A percentile compares a stretch with the other conserved stretches of the same genome.
Evolutionary conservation across 2,329 filamentous ascomycete genomes (phyloP).

Genomic region (Onygenales sp.): DNA sequence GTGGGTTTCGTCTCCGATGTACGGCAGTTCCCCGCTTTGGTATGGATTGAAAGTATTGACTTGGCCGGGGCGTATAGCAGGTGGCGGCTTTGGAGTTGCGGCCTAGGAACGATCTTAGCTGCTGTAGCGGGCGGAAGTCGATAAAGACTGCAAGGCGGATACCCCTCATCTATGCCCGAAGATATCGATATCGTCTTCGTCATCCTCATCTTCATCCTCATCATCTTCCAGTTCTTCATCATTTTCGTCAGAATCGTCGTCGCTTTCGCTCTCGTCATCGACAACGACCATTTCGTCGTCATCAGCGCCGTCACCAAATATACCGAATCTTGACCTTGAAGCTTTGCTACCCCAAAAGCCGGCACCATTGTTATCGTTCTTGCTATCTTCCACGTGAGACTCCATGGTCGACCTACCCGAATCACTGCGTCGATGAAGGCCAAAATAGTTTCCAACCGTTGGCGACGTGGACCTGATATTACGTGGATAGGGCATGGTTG

Average conservation of each 20-base stretch:
- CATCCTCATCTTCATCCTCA: conserved; percentile 31
- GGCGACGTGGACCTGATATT: conserved; percentile 31
- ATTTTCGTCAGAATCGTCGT: conserved; percentile 34
- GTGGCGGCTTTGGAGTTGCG: too few relatives aligned
- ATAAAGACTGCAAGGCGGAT: neutral
- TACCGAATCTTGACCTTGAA: conserved; percentile 29
- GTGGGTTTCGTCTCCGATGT: too few relatives aligned
- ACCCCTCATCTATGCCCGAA: conserved; percentile 42
- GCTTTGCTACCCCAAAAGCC: conserved; percentile 47
- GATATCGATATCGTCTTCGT: conserved; percentile 44
- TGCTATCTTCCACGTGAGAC: neutral
- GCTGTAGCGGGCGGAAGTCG: neutral
- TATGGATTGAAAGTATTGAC: too few relatives aligned
- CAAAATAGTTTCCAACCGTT: conserved; percentile 37
- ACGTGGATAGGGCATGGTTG: conserved; percentile 25
- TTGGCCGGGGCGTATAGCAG: too few relatives aligned
- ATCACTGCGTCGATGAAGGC: conserved; percentile 27
- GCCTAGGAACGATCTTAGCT: too few relatives aligned
- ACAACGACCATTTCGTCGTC: conserved; percentile 15
- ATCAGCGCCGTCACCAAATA: conserved; percentile 22
- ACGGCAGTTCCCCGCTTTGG: too few relatives aligned
- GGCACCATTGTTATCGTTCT: conserved; percentile 34
- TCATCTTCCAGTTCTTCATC: conserved; percentile 39
- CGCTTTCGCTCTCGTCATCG: conserved; percentile 28
- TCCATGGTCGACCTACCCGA: conserved; percentile 14